A percentile compares a stretch with the other conserved stretches of the same genome.
Conservation (phyloP, 495 filamentous ascomycete genomes). For the Sporormia fimetaria region DNA sequence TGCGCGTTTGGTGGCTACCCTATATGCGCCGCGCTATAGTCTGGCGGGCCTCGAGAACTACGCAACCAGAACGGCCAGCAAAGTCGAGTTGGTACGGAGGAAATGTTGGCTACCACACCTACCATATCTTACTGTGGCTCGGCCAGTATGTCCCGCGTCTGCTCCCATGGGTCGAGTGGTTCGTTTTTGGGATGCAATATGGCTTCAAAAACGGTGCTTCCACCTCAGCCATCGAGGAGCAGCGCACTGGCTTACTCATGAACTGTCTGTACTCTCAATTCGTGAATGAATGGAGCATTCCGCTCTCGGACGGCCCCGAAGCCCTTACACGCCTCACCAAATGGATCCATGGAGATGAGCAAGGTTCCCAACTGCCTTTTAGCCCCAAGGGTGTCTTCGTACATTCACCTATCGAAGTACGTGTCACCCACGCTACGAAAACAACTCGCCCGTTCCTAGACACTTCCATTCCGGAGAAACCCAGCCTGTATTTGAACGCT, state of each 20-base stretch:
- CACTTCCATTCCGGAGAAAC: slow-evolving; percentile 50
- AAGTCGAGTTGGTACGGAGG: slow-evolving; percentile 65
- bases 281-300: slow-evolving; percentile 96
- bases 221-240: slow-evolving; percentile 65
- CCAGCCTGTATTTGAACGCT: slow-evolving; percentile 89
- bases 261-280: slow-evolving; percentile 95
- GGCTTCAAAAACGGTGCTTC: slow-evolving; percentile 61
- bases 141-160: slow-evolving; percentile 67
- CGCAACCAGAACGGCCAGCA: slow-evolving; percentile 39
- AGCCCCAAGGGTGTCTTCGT: slow-evolving; percentile 68
- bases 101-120: slow-evolving; percentile 69
- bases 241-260: slow-evolving; percentile 72
- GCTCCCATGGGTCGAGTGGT: slow-evolving; percentile 80
- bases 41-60: slow-evolving; percentile 72
- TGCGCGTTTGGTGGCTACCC: slow-evolving; percentile 94
- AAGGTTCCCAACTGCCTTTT: slow-evolving; percentile 61
- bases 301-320: slow-evolving; percentile 78
- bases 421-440: slow-evolving; percentile 62
- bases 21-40: slow-evolving; percentile 76
- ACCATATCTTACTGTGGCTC: slow-evolving; percentile 75
- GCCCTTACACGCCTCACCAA: slow-evolving; percentile 69
- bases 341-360: slow-evolving; percentile 63
- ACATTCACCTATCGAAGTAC: slow-evolving; percentile 87
- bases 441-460: slow-evolving; percentile 68
- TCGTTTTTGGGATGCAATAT: slow-evolving; percentile 92